A percentile compares a stretch with the other conserved stretches of the same genome.
phyloP scores from a whole-genome alignment of 805 yeast genomes.

The Yamadazyma paraphyllophila region DNA sequence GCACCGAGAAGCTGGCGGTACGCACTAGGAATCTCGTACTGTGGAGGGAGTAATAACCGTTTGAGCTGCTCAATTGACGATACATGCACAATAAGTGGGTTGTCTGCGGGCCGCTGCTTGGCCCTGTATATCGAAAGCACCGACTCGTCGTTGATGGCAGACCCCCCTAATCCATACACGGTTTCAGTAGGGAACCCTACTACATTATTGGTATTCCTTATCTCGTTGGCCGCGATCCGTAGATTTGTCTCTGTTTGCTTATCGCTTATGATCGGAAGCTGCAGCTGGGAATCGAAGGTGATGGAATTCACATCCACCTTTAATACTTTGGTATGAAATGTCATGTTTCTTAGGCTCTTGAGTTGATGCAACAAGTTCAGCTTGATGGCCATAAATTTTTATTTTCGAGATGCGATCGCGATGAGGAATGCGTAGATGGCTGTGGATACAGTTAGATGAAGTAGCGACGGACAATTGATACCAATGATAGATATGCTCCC shows the following conservation, averaged over 20 bases:
- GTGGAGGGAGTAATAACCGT: slow-evolving; percentile 50
- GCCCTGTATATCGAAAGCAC: slow-evolving; percentile 79
- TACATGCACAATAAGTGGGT: slow-evolving; percentile 89
- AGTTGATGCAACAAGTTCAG: background rate
- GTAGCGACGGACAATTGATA: too few relatives aligned
- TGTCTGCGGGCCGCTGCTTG: slow-evolving; percentile 92
- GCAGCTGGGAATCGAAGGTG: slow-evolving; percentile 42
- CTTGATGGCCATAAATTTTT: slow-evolving; percentile 5
- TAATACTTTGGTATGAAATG: slow-evolving; percentile 38
- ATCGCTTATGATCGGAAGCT: slow-evolving; percentile 48
- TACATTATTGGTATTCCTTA: slow-evolving; percentile 52
- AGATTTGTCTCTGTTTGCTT: slow-evolving; percentile 51
- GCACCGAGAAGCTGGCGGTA: slow-evolving; percentile 62
- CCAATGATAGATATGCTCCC: too few relatives aligned
- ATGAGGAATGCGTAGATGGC: too few relatives aligned
- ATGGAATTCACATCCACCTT: slow-evolving; percentile 56
- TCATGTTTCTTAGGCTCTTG: background rate
- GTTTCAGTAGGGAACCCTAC: slow-evolving; percentile 98
- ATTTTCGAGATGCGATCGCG: background rate
- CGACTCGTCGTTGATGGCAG: slow-evolving; percentile 69
- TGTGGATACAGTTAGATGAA: background rate
- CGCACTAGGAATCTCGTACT: slow-evolving; percentile 58
- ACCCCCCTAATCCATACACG: slow-evolving; percentile 93
- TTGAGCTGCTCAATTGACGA: slow-evolving; percentile 73
- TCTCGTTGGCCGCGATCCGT: slow-evolving; percentile 54